Base-by-base conservation (phyloP, 768 basidiomycete species). In the Mycena indigotica region DNA sequence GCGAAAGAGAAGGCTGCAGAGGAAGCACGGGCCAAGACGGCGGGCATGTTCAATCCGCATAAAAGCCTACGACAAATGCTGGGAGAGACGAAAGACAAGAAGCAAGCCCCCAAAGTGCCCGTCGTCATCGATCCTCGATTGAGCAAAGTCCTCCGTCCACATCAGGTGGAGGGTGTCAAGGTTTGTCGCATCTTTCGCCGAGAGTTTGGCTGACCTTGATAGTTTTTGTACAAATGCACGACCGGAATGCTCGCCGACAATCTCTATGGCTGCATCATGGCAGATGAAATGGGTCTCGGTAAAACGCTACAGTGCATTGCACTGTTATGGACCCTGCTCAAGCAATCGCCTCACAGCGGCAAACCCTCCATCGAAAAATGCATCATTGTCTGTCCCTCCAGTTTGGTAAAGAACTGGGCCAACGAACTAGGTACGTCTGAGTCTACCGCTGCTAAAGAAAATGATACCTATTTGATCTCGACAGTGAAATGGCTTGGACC, bases 161-260 rank as follows among this genome's bases (percentile, higher is more conserved):
- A 99, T 86, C 96, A 99, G 72, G 86, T 99, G 24, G 97, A 98
- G 72, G 96, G 96, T 58, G 95, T 98, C 56, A 96, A 96, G 81
- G 95, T 94, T 63, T 57, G 79, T 66, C 15, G 48, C 28, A 50
- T 24, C 25, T 52, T 57, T 28, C n/a, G 29, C 53, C 45, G 53
- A 57, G 17, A 48, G 52, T 19, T 45, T 59, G 38, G n/a, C 61
- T 55, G 3, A 46, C 35, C 44, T 44, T 21, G 10, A 19, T 64
- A 99, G 95, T 98, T 99, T 72, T 72, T 99, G 71, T 99, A 96
- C 74, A 87, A 85, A 72, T 97, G 95, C 72, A 88, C 95, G 4
- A 97, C 95, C 0, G 97, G 95, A 1, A 90, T 95, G 86, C 73
- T 95, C 55, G 91, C 90, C 32, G 88, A 93, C 44, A 91, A 93